These are phyloP conservation scores for Nicotiana tomentosiformis DNA, from an alignment of 257 asterid species.

Conservation along the genomic window DNA sequence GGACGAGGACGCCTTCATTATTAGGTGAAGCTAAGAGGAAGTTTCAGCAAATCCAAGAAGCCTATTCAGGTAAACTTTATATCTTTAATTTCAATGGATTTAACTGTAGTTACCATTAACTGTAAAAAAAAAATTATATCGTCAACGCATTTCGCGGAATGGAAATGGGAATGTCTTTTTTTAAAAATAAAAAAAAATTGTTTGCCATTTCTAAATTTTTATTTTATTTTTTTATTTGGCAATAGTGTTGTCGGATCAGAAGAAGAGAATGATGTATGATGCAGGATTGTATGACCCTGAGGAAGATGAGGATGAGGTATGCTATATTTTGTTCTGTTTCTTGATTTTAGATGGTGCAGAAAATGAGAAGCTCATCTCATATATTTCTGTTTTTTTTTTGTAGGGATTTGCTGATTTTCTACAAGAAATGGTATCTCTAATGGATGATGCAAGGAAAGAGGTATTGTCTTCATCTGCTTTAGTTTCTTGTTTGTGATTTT, in stretches of 20 bases:
- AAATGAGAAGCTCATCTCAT: too few relatives aligned
- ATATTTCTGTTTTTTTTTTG: neutral
- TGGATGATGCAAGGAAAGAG: conserved; percentile 59
- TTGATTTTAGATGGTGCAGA: neutral
- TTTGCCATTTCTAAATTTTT: neutral
- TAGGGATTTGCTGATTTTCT: conserved; percentile 78
- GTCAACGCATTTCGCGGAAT: neutral
- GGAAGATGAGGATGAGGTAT: conserved; percentile 62
- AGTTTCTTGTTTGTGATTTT: neutral
- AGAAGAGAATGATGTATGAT: conserved; percentile 63
- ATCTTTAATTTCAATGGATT: neutral
- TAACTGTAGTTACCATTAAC: too few relatives aligned
- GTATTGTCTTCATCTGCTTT: conserved; percentile 18
- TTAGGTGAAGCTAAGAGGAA: conserved; percentile 62
- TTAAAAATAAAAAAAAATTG: too few relatives aligned
- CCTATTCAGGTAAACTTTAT: conserved; percentile 68
- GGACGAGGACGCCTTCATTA: conserved; percentile 48
- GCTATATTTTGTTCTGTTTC: neutral
- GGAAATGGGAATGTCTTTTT: neutral
- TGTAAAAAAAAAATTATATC: too few relatives aligned
- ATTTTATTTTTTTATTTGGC: neutral
- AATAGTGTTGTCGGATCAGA: conserved; percentile 70
- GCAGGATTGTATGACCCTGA: conserved; percentile 56
- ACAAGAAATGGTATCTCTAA: conserved; percentile 66
- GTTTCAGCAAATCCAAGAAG: conserved; percentile 86